Conservation (phyloP, 352 stramenopile genomes). For the Blastocystis sp. region DNA sequence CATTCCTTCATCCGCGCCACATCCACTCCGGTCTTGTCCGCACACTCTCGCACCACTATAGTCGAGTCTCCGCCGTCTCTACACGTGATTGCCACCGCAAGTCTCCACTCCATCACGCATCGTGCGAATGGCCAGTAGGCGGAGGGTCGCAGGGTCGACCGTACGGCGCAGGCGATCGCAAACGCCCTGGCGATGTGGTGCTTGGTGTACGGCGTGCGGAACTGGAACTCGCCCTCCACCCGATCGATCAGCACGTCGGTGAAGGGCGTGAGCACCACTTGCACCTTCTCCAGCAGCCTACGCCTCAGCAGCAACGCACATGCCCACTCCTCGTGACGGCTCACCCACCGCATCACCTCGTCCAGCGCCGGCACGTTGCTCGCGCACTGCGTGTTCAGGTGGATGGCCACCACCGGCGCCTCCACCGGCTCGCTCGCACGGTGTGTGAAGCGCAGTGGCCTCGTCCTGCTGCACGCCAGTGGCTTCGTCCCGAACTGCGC, state of each 20-base stretch:
- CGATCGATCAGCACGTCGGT: not conserved
- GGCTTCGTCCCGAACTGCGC: not conserved
- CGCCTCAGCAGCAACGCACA: not conserved
- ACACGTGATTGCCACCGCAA: not conserved
- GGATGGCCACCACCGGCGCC: not conserved
- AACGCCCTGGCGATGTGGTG: slow-evolving; percentile 1
- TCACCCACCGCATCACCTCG: not conserved
- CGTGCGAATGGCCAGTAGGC: slow-evolving; percentile 18
- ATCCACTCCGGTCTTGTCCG: not conserved
- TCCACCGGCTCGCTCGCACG: not conserved
- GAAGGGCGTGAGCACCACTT: not conserved
- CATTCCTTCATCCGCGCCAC: slow-evolving; percentile 7
- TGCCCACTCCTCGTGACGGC: not conserved
- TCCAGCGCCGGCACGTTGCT: not conserved
- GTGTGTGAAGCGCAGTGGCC: not conserved
- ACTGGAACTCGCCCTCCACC: not conserved
- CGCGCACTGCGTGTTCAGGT: not conserved
- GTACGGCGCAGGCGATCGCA: not conserved
- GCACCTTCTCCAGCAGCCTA: not conserved
- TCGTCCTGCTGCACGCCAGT: not conserved
- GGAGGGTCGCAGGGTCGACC: not conserved
- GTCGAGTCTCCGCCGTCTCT: not conserved
- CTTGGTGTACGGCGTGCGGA: not conserved
- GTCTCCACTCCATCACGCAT: not conserved
- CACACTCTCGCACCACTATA: not conserved